A percentile compares a stretch with the other conserved stretches of the same genome.
These are phyloP conservation scores for Arthrobotrys pseudoclavata DNA, from an alignment of 2,329 filamentous ascomycete species.

Conservation along the genomic window DNA sequence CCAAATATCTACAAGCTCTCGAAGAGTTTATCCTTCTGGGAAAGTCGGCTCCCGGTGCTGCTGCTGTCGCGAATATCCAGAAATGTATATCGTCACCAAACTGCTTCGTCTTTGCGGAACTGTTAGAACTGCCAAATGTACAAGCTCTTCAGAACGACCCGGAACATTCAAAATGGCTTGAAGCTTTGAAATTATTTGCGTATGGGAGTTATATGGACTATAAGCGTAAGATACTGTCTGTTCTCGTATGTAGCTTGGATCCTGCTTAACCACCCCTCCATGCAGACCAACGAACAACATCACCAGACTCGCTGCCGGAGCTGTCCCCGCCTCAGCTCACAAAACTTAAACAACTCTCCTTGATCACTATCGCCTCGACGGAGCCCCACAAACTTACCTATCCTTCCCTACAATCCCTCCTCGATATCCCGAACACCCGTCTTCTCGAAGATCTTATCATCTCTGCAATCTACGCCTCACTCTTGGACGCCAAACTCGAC, in stretches of 20 bases:
- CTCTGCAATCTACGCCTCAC: constrained; percentile 85
- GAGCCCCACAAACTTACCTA: constrained; percentile 80
- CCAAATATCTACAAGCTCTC: constrained; percentile 72
- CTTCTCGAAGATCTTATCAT: constrained; percentile 90
- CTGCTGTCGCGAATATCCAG: constrained; percentile 85
- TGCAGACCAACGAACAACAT: constrained; percentile 48
- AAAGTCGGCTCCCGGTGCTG: constrained; percentile 85
- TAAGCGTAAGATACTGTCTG: constrained; percentile 68
- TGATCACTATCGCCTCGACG: constrained; percentile 80
- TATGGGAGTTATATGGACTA: constrained; percentile 91
- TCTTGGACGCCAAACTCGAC: constrained; percentile 86
- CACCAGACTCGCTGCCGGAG: constrained; percentile 73
- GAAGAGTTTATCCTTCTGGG: constrained; percentile 92
- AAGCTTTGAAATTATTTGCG: constrained; percentile 87
- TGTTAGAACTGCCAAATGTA: constrained; percentile 84
- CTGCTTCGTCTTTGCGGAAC: constrained; percentile 93
- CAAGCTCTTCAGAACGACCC: constrained; percentile 76
- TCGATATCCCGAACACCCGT: constrained; percentile 76
- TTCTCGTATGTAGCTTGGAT: constrained; percentile 23
- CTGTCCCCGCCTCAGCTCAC: constrained; percentile 80
- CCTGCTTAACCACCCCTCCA: constrained; percentile 58
- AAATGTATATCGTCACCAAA: constrained; percentile 90
- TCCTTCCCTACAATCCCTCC: constrained; percentile 74
- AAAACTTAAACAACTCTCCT: constrained; percentile 91
- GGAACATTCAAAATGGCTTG: constrained; percentile 76